phyloP scores from a whole-genome alignment of 495 filamentous ascomycete genomes.

The Podospora appendiculata region DNA sequence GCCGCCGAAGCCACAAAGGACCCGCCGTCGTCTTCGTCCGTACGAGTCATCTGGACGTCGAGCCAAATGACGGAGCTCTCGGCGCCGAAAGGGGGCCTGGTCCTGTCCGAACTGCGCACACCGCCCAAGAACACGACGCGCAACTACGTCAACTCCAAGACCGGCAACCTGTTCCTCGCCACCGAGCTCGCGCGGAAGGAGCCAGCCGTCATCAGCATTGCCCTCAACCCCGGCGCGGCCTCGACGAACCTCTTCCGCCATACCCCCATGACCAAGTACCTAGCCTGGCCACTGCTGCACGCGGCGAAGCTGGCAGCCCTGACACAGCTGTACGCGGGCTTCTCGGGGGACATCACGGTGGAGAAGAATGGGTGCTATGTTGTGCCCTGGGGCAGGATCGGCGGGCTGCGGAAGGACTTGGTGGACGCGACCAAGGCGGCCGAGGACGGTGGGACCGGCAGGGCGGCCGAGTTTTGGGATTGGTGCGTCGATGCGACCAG shows the following conservation, averaged over 20 bases:
- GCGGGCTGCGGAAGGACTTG: constrained; percentile 10
- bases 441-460: constrained; percentile 13
- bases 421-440: constrained; percentile 5
- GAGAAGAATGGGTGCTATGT: constrained; percentile 30
- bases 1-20: neutral
- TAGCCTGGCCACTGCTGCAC: constrained; percentile 22
- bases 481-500: constrained; percentile 15
- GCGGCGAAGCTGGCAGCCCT: constrained; percentile 26
- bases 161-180: constrained; percentile 28
- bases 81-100: constrained; percentile 23
- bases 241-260: constrained; percentile 23
- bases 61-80: constrained; percentile 4
- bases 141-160: constrained; percentile 34
- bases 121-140: constrained; percentile 12
- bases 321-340: constrained; percentile 36
- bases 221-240: constrained; percentile 34
- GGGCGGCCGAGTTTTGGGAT: constrained; percentile 16
- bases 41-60: neutral
- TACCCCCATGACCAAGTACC: constrained; percentile 7
- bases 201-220: constrained; percentile 27
- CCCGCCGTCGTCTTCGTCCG: neutral
- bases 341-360: constrained; percentile 26
- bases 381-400: constrained; percentile 35
- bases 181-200: constrained; percentile 22
- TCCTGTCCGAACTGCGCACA: constrained; percentile 17